Base-by-base conservation (phyloP, 2,329 filamentous ascomycete species). In the Dothideomycetidae sp. region DNA sequence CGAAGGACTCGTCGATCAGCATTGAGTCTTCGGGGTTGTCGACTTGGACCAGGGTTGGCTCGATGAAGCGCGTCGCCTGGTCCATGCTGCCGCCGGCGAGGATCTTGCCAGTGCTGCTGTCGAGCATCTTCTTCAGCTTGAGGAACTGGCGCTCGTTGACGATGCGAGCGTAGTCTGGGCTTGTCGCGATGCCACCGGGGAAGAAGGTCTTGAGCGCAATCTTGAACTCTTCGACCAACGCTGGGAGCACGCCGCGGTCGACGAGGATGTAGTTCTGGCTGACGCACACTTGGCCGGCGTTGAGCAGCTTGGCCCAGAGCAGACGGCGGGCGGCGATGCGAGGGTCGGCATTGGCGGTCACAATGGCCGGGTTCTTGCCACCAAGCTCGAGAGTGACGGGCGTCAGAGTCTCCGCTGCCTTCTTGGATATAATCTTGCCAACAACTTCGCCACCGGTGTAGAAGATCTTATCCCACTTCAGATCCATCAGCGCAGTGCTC, bases 381-480 rank as follows among this genome's bases (percentile, higher is more conserved):
- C 90, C 90, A 32, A 98, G 73, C 65, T 98, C 90, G 33, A 96
- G 74, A 7, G 78, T 73, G 14, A 93, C 77, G 0, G 90, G 90
- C 0, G 90, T 96, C 43, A 68, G 55, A 1, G 65, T 68, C 52
- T 68, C 64, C 2, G 65, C 64, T 1, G 64, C 65, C 52, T 67
- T 67, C 57, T 67, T 66, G 10, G 65, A 61, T 41, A 68, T 64
- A 48, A 68, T 68, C 14, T 53, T 66, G 33, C 82, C 90, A 12
- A 94, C 84, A 17, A 56, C 63, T 36, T 71, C 70, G 50, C 75
- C 78, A 38, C 90, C 90, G 1, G 90, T 98, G 64, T 93, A 98
- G 66, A 90, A 86, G 52, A 98, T 92, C 71, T 94, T 96, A 63
- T 92, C 86, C 79, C 86, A 98, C 58, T 88, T 88, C 63, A 85